Percentiles rank a stretch among this genome's conserved stretches.
Conservation (phyloP, 768 basidiomycete species). For the Infundibulicybe gibba region DNA sequence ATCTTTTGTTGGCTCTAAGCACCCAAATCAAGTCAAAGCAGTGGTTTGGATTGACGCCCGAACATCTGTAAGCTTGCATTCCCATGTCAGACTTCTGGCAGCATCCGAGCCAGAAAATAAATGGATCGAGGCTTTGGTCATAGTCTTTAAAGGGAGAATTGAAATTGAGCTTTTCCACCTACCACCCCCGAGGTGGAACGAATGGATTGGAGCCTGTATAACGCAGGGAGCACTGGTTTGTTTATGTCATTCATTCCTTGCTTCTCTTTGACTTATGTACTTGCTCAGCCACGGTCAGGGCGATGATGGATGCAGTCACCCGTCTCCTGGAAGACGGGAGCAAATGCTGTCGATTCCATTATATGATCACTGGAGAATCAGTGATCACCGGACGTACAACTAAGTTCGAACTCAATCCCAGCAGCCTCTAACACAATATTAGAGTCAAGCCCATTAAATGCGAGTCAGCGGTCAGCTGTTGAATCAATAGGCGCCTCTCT, state of each 20-base stretch:
- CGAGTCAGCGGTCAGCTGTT: slow-evolving; percentile 52
- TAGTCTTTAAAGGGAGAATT: slow-evolving; percentile 53
- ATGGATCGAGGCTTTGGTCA: slow-evolving; percentile 38
- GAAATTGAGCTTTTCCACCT: slow-evolving; percentile 51
- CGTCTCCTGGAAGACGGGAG: slow-evolving; percentile 39
- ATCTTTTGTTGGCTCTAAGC: slow-evolving; percentile 23
- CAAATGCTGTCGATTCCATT: slow-evolving; percentile 46
- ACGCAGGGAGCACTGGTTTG: slow-evolving; percentile 57
- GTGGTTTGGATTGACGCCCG: slow-evolving; percentile 53
- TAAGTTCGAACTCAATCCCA: neutral
- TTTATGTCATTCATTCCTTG: neutral
- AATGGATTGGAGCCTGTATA: slow-evolving; percentile 65
- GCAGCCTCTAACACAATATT: neutral
- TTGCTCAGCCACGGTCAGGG: slow-evolving; percentile 50
- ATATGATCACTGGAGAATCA: slow-evolving; percentile 37
- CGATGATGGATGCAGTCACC: slow-evolving; percentile 62
- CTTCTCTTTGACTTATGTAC: neutral
- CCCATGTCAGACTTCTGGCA: slow-evolving; percentile 60
- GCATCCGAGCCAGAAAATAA: slow-evolving; percentile 51
- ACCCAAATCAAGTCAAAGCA: slow-evolving; percentile 39
- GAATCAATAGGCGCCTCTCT: slow-evolving; percentile 37
- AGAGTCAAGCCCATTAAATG: slow-evolving; percentile 35
- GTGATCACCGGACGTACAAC: neutral
- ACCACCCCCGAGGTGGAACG: slow-evolving; percentile 52
- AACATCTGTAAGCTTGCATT: slow-evolving; percentile 52